Evolutionary conservation across 345 rosid species (phyloP).

Genomic region (Sisymbrium irio): DNA sequence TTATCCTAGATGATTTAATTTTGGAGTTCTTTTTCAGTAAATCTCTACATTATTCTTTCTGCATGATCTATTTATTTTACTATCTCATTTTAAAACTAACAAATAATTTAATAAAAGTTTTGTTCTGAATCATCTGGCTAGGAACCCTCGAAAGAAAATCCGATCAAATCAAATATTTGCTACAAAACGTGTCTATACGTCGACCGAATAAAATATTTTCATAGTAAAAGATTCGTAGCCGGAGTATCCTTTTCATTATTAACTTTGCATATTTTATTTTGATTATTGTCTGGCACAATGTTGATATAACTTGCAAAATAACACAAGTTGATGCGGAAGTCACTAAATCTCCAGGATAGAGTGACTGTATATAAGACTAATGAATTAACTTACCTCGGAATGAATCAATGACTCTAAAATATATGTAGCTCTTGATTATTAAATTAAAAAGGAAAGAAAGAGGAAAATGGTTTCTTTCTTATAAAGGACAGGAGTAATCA

Average conservation of each 20-base stretch:
- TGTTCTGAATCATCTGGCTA: neutral
- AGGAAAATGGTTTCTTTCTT: neutral
- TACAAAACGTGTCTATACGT: neutral
- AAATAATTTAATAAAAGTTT: neutral
- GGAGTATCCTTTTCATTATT: neutral
- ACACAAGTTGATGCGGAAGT: neutral
- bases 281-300: neutral
- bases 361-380: too few relatives aligned
- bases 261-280: neutral
- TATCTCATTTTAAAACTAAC: neutral
- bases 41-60: neutral
- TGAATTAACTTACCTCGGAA: neutral
- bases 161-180: neutral
- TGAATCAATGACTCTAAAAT: neutral
- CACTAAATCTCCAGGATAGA: too few relatives aligned
- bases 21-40: neutral
- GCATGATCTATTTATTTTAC: neutral
- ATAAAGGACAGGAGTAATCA: slow-evolving; percentile 28
- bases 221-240: neutral
- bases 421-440: neutral
- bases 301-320: neutral
- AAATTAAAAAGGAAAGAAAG: neutral
- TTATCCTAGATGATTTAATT: neutral
- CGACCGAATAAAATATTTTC: neutral
- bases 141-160: neutral